phyloP scores from a whole-genome alignment of 2,329 filamentous ascomycete species.

The Penicillium sp. region DNA sequence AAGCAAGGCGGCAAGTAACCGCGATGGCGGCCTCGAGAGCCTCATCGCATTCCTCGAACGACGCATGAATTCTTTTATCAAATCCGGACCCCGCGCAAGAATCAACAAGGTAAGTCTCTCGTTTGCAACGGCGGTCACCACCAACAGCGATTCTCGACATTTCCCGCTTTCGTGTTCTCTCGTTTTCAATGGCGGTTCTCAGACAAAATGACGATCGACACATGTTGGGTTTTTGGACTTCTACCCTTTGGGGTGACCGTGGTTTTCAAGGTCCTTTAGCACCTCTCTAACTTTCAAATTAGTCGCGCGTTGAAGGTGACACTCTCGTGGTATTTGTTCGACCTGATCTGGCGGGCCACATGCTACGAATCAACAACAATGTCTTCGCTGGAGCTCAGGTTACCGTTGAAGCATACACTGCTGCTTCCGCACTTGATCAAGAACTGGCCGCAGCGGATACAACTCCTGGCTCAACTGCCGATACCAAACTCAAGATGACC shows the following conservation, averaged over 20 bases:
- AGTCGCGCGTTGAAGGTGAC: conserved; percentile 70
- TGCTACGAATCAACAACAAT: conserved; percentile 68
- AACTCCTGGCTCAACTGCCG: conserved; percentile 51
- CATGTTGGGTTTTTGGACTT: conserved; percentile 31
- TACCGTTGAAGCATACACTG: conserved; percentile 52
- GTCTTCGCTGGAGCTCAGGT: conserved; percentile 65
- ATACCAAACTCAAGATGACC: conserved; percentile 68
- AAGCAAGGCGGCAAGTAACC: conserved; percentile 66
- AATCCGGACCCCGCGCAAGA: conserved; percentile 55
- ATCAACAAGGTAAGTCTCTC: conserved; percentile 75
- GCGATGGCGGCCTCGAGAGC: conserved; percentile 64
- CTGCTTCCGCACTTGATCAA: conserved; percentile 22
- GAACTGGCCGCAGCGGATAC: conserved; percentile 29
- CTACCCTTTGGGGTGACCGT: conserved; percentile 40
- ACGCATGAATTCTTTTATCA: conserved; percentile 58
- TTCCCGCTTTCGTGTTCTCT: conserved; percentile 40
- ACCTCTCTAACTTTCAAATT: conserved; percentile 64
- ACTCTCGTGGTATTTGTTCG: conserved; percentile 66
- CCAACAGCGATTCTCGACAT: conserved; percentile 39
- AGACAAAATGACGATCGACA: conserved; percentile 45
- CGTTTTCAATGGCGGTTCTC: conserved; percentile 44
- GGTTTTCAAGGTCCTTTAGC: conserved; percentile 47
- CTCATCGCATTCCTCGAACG: conserved; percentile 69
- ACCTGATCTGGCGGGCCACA: conserved; percentile 61
- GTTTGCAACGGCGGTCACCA: conserved; percentile 44